Evolutionary conservation across 768 basidiomycete genomes (phyloP).

Genomic region (Kwoniella dendrophila): DNA sequence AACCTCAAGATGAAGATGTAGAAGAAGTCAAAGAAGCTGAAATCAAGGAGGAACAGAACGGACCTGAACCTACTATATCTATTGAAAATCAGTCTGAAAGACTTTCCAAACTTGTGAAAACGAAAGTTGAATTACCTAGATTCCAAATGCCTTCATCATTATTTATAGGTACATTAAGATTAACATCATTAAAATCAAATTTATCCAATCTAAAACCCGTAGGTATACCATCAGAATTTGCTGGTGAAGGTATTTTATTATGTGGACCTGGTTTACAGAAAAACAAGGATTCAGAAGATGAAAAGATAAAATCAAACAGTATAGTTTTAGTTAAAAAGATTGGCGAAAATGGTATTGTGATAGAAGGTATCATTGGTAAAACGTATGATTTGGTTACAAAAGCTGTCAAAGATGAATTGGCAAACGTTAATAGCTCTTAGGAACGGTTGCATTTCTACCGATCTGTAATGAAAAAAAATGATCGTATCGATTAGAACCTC

Average conservation of each 20-base stretch:
- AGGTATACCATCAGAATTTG: slow-evolving; percentile 80
- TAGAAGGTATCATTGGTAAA: slow-evolving; percentile 85
- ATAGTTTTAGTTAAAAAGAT: slow-evolving; percentile 84
- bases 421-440: slow-evolving; percentile 66
- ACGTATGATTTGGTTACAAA: slow-evolving; percentile 85
- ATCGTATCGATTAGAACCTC: too few relatives aligned
- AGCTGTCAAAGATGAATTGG: slow-evolving; percentile 88
- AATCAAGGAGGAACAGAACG: neutral
- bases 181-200: slow-evolving; percentile 82
- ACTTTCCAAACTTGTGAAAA: neutral
- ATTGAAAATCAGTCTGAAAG: neutral
- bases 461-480: too few relatives aligned
- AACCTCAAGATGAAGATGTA: neutral
- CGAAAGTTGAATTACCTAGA: neutral
- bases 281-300: slow-evolving; percentile 36
- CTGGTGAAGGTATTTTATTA: slow-evolving; percentile 94
- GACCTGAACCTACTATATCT: too few relatives aligned
- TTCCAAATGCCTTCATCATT: slow-evolving; percentile 79
- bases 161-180: slow-evolving; percentile 95
- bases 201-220: slow-evolving; percentile 65
- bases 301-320: slow-evolving; percentile 42
- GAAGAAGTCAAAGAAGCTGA: neutral
- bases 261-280: slow-evolving; percentile 62
- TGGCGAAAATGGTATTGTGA: slow-evolving; percentile 77
- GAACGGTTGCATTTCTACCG: too few relatives aligned